Evolutionary conservation across 2,329 filamentous ascomycete species (phyloP), one percentile per base, ranked within the genome.

Genomic region (Bipolaris victoriae): DNA sequence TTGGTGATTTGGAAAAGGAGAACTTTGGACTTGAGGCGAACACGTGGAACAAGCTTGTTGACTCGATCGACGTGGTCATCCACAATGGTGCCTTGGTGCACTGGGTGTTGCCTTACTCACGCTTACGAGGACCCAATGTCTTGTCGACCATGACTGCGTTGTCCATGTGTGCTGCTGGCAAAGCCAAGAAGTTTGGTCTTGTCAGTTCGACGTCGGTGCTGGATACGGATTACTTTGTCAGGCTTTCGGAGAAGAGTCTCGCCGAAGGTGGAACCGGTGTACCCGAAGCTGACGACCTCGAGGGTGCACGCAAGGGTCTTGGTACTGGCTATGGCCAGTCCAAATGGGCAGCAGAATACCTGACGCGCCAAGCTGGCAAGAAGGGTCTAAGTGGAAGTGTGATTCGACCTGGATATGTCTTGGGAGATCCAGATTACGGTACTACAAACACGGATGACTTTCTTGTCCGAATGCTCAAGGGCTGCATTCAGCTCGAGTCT

Each of bases 261-360:
- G 81, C 81, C 10, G 83, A 83, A 31, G 89, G 90, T 9, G 86
- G 85, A 7, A 81, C 80, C 18, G 86, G 86, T 11, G 84, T 97
- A 15, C 81, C 83, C 18, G 94, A 97, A 75, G 82, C 82, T 0
- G 93, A 97, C 72, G 88, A 94, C 63, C 82, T 97, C 60, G 81
- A 86, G 64, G 91, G 92, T 51, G 93, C 90, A 69, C 83, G 87
- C 37, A 87, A 81, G 50, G 91, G 91, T 31, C 86, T 97, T 1
- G 87, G 87, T 37, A 97, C 91, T 1, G 93, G 94, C 5, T 97
- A 97, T 69, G 93, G 94, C 2, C 93, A 97, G 76, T 87, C 86
- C 63, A 97, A 98, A 79, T 97, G 92, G 92, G 90, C 86, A 5
- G 84, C 85, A 3, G 87, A 89, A 71, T 85, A 84, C 64, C 82